Percentiles rank a stretch among this genome's conserved stretches.
These are phyloP conservation scores for Ascochyta viciae-villosae DNA, from an alignment of 2,329 filamentous ascomycete genomes.

Conservation along the genomic window DNA sequence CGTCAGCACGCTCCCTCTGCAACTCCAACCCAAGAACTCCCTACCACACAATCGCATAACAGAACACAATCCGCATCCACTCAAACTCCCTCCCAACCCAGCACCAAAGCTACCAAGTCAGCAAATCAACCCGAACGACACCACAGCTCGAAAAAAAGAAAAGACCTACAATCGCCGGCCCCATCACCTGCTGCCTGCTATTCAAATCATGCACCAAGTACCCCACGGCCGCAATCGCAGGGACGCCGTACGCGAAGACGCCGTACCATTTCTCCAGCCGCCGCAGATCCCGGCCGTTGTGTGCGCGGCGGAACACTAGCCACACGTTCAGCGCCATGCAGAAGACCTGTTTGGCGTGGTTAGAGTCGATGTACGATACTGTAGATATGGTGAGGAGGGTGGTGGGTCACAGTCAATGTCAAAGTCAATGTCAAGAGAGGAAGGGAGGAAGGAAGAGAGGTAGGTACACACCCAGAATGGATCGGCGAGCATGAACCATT, in stretches of 20 bases:
- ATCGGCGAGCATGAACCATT: slow-evolving; percentile 65
- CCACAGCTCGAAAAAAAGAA: too few relatives aligned
- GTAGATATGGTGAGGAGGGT: too few relatives aligned
- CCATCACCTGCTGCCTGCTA: slow-evolving; percentile 69
- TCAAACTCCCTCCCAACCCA: slow-evolving; percentile 75
- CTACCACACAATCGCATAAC: slow-evolving; percentile 76
- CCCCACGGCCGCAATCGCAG: slow-evolving; percentile 70
- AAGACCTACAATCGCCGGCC: slow-evolving; percentile 66
- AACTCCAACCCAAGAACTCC: background rate
- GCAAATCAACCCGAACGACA: background rate
- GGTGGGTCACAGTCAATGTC: too few relatives aligned
- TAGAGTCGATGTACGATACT: too few relatives aligned
- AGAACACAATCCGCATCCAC: slow-evolving; percentile 73
- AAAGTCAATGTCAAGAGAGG: too few relatives aligned
- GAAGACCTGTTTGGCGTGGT: slow-evolving; percentile 56
- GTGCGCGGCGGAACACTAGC: slow-evolving; percentile 79
- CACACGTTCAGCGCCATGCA: slow-evolving; percentile 87
- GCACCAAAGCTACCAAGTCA: slow-evolving; percentile 71
- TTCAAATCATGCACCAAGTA: slow-evolving; percentile 69
- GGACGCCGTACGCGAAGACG: slow-evolving; percentile 73
- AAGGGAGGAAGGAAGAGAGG: too few relatives aligned
- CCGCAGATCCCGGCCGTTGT: slow-evolving; percentile 68
- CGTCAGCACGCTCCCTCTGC: slow-evolving; percentile 15
- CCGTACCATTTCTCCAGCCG: slow-evolving; percentile 76
- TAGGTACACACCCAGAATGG: slow-evolving; percentile 63